A percentile compares a stretch with the other conserved stretches of the same genome.
phyloP scores from a whole-genome alignment of 2,329 filamentous ascomycete genomes.

The Talaromyces funiculosus region DNA sequence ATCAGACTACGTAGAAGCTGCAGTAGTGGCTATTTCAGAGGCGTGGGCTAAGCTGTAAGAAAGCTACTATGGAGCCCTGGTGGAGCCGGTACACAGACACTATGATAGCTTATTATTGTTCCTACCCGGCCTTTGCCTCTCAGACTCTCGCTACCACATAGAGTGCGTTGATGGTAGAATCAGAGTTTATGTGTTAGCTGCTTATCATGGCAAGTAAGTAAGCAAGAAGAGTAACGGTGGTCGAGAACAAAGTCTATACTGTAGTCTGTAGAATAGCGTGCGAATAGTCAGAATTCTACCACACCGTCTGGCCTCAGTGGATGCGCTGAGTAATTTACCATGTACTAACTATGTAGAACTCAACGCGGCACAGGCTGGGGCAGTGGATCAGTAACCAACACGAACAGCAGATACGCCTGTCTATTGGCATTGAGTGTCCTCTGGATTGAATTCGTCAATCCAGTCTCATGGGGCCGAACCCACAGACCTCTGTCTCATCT shows the following conservation, averaged over 20 bases:
- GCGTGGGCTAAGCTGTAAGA: neutral
- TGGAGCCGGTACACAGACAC: neutral
- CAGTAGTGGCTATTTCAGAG: neutral
- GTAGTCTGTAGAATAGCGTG: too few species aligned
- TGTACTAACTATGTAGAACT: too few species aligned
- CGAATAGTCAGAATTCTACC: neutral
- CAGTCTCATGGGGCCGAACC: neutral
- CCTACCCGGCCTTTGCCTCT: neutral
- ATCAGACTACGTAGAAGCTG: too few species aligned
- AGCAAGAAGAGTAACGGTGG: neutral
- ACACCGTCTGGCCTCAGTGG: neutral
- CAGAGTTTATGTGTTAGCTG: neutral
- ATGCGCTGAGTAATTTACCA: neutral
- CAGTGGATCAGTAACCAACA: neutral
- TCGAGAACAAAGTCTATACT: neutral
- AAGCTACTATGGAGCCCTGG: neutral
- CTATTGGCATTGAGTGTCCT: neutral
- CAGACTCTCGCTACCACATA: neutral
- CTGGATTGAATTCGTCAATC: neutral
- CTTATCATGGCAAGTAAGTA: neutral
- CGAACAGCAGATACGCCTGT: neutral
- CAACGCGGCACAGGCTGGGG: neutral
- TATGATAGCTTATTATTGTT: neutral
- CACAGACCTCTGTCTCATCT: neutral
- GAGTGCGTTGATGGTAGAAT: neutral